Evolutionary conservation across 1,284 basidiomycete species (phyloP), one percentile per base, ranked within the genome.

Genomic region (Tremellales sp.): DNA sequence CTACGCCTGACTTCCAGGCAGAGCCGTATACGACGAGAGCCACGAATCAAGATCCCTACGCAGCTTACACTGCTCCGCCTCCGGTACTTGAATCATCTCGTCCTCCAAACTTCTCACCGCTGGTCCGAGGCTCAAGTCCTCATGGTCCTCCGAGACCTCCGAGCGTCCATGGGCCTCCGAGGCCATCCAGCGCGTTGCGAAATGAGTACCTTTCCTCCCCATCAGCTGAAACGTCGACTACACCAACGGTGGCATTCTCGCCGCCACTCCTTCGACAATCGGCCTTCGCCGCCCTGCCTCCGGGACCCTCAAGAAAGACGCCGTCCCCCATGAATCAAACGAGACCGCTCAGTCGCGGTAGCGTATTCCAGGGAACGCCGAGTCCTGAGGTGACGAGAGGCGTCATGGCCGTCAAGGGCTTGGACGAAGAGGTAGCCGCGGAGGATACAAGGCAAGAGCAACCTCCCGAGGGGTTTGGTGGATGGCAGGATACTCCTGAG

Each of bases 121-220:
- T n/a, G n/a, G n/a, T n/a, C n/a, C n/a, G n/a, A n/a, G n/a, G n/a
- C n/a, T n/a, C n/a, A n/a, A 29, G 43, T 25, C 40, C 24, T 35
- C 33, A 29, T 14, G 39, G 35, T 1, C 51, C 51, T 12, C 41
- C 47, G 8, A 24, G 52, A 19, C 35, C 42, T 6, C 22, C 53
- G 8, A 54, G 49, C 33, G 53, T 64, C 38, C 61, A 66, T 31
- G 62, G 60, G 1, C 61, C 60, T n/a, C 47, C 63, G 5, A 52
- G 56, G 16, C 51, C 50, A 7, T 18, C 45, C 9, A 53, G 45
- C 26, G 47, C 49, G 3, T 45, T 32, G 24, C 56, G 33, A 32
- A 38, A 18, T 18, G 29, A 16, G 27, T 21, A 4, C 49, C 46
- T 14, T 29, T 14, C 40, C n/a, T 31, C 51, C 7, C 47, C 54